Conservation (phyloP, 2,329 filamentous ascomycete genomes). For the Sclerotinia minor region DNA sequence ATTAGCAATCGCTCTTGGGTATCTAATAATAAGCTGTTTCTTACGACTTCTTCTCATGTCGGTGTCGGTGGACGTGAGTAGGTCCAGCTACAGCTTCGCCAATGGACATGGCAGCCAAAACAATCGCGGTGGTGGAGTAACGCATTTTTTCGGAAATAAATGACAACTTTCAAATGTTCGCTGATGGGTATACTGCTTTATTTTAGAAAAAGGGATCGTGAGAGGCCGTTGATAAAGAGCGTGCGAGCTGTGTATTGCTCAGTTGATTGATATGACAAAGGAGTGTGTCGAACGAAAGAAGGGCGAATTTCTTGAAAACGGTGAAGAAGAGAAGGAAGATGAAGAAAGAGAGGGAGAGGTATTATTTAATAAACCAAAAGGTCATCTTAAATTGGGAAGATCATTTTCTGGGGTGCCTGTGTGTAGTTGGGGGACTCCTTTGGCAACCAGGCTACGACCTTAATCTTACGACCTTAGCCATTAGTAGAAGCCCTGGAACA, state of each 20-base stretch:
- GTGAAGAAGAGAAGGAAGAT: conserved; percentile 28
- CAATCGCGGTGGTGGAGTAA: conserved; percentile 37
- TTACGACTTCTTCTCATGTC: conserved; percentile 42
- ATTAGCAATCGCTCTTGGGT: conserved; percentile 24
- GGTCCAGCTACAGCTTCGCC: conserved; percentile 40
- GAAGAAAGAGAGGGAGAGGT: conserved; percentile 20
- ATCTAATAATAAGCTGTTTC: not conserved
- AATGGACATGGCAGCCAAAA: conserved; percentile 39
- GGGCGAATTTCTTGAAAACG: conserved; percentile 33
- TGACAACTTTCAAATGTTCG: conserved; percentile 2
- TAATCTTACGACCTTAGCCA: conserved; percentile 12
- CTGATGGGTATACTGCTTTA: conserved; percentile 22
- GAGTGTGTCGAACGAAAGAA: conserved; percentile 36
- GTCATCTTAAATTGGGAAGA: conserved; percentile 25
- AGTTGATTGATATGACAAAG: conserved; percentile 29
- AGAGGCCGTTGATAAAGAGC: conserved; percentile 36
- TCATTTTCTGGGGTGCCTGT: conserved; percentile 12
- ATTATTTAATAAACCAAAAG: conserved; percentile 21
- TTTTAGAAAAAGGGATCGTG: conserved; percentile 26
- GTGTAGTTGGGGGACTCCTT: conserved; percentile 7
- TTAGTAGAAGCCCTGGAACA: conserved; percentile 24
- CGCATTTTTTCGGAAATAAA: conserved; percentile 37
- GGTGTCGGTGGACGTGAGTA: conserved; percentile 38
- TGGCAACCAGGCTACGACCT: conserved; percentile 21
- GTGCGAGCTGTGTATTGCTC: conserved; percentile 41